These are phyloP conservation scores for Xylaria grammica DNA, from an alignment of 495 filamentous ascomycete genomes.

Conservation along the genomic window DNA sequence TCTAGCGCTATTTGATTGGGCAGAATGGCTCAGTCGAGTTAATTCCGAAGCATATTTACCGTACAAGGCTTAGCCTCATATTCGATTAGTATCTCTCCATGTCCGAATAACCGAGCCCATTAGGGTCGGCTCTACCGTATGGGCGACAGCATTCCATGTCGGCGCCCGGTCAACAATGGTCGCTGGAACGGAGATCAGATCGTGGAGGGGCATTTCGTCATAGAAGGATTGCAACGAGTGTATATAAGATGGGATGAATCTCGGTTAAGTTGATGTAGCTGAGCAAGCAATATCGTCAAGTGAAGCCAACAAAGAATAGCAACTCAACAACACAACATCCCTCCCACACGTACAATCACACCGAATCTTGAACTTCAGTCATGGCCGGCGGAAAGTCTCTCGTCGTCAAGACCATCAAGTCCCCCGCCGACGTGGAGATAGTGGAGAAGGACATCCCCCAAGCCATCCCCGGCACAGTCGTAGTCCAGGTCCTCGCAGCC, in stretches of 20 bases:
- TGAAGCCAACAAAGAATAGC: neutral
- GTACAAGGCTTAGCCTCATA: no score
- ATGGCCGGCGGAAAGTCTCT: conserved; percentile 20
- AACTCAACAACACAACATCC: neutral
- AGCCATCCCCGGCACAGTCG: conserved; percentile 22
- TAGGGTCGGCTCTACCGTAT: neutral
- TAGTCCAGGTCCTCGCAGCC: conserved; percentile 25
- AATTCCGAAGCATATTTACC: no score
- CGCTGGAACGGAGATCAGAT: no score
- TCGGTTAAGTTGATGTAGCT: neutral
- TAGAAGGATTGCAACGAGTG: neutral
- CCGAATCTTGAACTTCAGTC: conserved; percentile 1
- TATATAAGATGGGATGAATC: neutral
- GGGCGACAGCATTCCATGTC: no score
- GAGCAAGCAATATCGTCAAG: neutral
- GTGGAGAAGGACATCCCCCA: conserved; percentile 2
- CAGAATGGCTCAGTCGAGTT: no score
- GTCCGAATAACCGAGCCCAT: neutral
- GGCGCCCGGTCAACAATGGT: no score
- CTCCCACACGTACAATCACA: no score
- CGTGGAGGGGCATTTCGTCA: no score
- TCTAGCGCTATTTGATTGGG: no score
- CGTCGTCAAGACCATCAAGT: conserved; percentile 14
- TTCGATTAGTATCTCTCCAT: no score
- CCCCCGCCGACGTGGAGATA: conserved; percentile 4